Conservation (phyloP, 1,139 yeast genomes). For the Protomyces inundatus region DNA sequence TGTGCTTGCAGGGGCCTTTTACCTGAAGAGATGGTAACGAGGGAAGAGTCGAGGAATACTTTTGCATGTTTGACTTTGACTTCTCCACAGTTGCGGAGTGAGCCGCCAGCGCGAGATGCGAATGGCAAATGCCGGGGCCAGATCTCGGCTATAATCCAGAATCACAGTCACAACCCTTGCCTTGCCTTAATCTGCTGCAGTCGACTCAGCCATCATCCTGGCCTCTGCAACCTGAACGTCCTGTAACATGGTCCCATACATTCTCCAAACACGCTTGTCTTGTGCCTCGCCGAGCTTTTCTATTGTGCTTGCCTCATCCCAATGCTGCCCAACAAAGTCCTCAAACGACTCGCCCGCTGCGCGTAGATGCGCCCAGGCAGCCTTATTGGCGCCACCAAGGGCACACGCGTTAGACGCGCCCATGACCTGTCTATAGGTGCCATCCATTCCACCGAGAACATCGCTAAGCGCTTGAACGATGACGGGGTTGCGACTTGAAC, state of each 20-base stretch:
- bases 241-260: constrained; percentile 29
- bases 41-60: too few relatives aligned
- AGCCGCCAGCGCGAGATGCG: too few relatives aligned
- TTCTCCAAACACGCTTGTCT: constrained; percentile 24
- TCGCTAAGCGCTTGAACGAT: constrained; percentile 65
- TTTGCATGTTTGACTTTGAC: too few relatives aligned
- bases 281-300: constrained; percentile 32
- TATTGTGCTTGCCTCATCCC: constrained; percentile 45
- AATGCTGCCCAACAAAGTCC: constrained; percentile 45
- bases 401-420: constrained; percentile 91
- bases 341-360: constrained; percentile 36
- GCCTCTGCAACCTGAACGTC: constrained; percentile 23
- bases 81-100: too few relatives aligned
- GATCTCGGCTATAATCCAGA: too few relatives aligned
- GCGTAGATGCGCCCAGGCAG: constrained; percentile 57
- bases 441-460: constrained; percentile 58
- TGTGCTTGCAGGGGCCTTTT: too few relatives aligned
- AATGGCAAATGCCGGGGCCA: too few relatives aligned
- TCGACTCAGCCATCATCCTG: constrained; percentile 3
- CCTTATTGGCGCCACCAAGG: constrained; percentile 86
- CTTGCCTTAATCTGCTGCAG: too few relatives aligned
- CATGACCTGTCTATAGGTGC: constrained; percentile 54
- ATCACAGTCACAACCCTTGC: too few relatives aligned
- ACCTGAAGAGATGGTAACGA: too few relatives aligned
- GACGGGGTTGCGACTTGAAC: constrained; percentile 68